Conservation (phyloP, 202 grass and related monocot species). For the Dendrocalamus latiflorus region DNA sequence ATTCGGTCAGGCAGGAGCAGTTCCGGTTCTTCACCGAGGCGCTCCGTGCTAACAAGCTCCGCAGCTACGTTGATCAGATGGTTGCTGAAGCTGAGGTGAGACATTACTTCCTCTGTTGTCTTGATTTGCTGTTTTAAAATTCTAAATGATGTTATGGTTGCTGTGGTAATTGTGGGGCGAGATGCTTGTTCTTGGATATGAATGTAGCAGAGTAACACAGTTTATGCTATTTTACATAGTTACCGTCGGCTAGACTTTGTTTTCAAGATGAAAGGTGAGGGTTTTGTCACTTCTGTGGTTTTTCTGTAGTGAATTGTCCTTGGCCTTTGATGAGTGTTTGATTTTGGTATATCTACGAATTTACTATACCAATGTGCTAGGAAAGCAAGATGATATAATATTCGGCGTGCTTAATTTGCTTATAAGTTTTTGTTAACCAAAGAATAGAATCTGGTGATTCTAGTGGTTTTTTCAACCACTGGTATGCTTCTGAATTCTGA, state of each 20-base stretch:
- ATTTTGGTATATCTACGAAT: neutral
- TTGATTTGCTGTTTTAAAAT: neutral
- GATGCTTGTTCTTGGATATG: conserved; percentile 18
- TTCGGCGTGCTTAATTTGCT: neutral
- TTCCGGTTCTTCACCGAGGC: conserved; percentile 96
- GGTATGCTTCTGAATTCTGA: neutral
- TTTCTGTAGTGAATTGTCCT: neutral
- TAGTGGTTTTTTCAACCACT: too few relatives aligned
- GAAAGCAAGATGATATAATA: neutral
- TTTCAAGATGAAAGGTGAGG: neutral
- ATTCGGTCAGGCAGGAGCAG: conserved; percentile 84
- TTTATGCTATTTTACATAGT: neutral
- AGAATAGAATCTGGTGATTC: neutral
- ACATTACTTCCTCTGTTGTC: neutral
- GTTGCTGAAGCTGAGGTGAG: conserved; percentile 78
- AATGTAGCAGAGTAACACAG: neutral
- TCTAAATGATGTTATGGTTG: neutral
- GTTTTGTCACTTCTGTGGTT: neutral
- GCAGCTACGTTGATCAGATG: conserved; percentile 87
- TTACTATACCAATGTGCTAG: neutral
- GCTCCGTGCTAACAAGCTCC: conserved; percentile 64
- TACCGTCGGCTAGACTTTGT: neutral
- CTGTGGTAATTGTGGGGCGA: neutral
- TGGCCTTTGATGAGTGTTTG: neutral
- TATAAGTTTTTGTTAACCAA: neutral